Conservation (phyloP, 306 rosid genomes). For the Hippophae rhamnoides region DNA sequence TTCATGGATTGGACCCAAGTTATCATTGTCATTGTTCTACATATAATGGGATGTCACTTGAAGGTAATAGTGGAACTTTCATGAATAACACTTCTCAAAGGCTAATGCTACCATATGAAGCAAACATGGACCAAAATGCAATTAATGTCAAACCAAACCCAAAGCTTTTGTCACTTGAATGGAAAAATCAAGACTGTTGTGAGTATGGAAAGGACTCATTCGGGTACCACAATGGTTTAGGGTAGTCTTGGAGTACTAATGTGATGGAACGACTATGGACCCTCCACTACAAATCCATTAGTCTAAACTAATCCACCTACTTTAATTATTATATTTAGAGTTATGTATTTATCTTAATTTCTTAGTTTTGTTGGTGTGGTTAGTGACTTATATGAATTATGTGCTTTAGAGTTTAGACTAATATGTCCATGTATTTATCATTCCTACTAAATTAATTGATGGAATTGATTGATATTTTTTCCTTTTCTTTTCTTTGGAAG, state of each 20-base stretch:
- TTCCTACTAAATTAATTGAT: background rate
- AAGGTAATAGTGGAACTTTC: conserved; percentile 28
- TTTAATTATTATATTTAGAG: too few species aligned
- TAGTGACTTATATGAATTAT: too few species aligned
- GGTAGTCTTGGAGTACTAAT: conserved; percentile 43
- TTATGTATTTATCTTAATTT: too few species aligned
- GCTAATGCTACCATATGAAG: conserved; percentile 61
- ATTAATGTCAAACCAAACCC: conserved; percentile 83
- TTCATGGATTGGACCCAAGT: conserved; percentile 30
- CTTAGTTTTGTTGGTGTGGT: background rate
- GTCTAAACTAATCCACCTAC: conserved; percentile 20
- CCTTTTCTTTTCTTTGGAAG: too few species aligned
- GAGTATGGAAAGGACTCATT: conserved; percentile 55
- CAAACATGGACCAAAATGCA: conserved; percentile 16
- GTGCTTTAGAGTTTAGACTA: background rate
- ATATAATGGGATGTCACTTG: conserved; percentile 41
- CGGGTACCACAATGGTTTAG: conserved; percentile 55
- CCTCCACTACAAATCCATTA: conserved; percentile 56
- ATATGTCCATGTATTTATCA: conserved; percentile 1
- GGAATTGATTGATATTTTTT: conserved; percentile 7
- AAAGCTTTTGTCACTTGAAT: conserved; percentile 65
- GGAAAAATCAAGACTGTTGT: conserved; percentile 81
- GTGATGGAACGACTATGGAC: conserved; percentile 64
- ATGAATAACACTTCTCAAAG: conserved; percentile 61
- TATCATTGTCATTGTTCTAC: conserved; percentile 45